Evolutionary conservation across 2,329 filamentous ascomycete species (phyloP), one percentile per base, ranked within the genome.

Genomic region (Fusarium hainanense): DNA sequence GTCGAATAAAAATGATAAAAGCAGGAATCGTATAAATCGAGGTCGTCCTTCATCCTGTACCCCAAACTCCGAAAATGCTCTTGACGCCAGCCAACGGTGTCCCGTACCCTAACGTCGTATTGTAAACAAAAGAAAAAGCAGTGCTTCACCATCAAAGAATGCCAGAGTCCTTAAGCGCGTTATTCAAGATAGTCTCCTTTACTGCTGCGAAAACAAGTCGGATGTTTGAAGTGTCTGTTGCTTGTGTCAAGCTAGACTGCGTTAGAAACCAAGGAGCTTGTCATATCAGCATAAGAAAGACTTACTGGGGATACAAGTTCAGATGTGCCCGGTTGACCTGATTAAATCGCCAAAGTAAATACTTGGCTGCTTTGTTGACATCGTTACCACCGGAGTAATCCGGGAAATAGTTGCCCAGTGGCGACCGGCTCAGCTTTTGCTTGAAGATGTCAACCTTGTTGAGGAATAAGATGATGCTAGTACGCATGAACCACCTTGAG

Each of bases 391-490:
- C 96, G 0, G 94, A 97, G 79, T 99, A 99, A 79, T 99, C 96
- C 0, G 94, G 95, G 77, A 99, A 99, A 80, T 98, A 99, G 78
- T 95, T 97, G 74, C 91, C 93, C 47, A 99, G 82, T 1, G 96
- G 95, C 58, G 94, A 98, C 69, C 94, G 89, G 58, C 89, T 89
- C 28, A 99, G 89, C 80, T 99, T 99, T 77, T 94, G 91, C 80
- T 96, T 95, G 87, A 99, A 99, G 62, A 99, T 89, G 83, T 99
- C 96, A 73, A 99, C 96, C 81, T 99, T 99, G 85, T 99, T 99
- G 68, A 99, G 87, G 83, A 99, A 99, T 60, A 99, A 86, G 77
- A 99, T 98, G 78, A 99, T 99, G 78, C 94, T 98, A 14, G 96
- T 99, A 74, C 96, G 88, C 92, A 98, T 97, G 82, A 99, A 99